A percentile compares a stretch with the other conserved stretches of the same genome.
Evolutionary conservation across 1,284 basidiomycete genomes (phyloP).

Genomic region (Fomitopsis pinicola): DNA sequence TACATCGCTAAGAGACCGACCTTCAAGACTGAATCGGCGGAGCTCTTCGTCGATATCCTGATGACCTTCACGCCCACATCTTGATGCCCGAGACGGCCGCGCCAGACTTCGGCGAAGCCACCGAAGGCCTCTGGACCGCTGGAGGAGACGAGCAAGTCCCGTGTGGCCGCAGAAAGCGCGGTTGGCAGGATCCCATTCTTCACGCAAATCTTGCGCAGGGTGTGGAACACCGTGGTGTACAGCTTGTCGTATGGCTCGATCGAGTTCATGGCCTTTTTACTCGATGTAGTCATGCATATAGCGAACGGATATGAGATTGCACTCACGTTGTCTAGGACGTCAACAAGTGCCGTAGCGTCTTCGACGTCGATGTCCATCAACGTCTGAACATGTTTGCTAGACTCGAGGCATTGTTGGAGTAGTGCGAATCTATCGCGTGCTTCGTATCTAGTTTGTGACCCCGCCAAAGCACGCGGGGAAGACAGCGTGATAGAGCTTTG

Average conservation of each 20-base stretch:
- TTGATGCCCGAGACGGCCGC: neutral
- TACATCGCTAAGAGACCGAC: neutral
- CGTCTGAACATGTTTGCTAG: neutral
- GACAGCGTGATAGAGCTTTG: neutral
- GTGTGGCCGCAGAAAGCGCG: neutral
- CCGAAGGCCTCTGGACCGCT: neutral
- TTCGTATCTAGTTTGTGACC: neutral
- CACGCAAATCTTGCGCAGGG: neutral
- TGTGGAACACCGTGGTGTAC: neutral
- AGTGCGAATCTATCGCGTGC: neutral
- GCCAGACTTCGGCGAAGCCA: slow-evolving; percentile 6
- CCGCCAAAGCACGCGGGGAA: neutral
- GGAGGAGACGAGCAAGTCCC: neutral
- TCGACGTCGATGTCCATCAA: neutral
- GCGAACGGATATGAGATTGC: neutral
- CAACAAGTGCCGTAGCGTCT: neutral
- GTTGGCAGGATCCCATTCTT: neutral
- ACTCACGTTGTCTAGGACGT: neutral
- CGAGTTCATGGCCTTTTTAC: neutral
- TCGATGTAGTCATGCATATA: neutral
- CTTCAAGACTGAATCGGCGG: neutral
- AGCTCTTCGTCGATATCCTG: neutral
- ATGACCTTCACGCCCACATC: slow-evolving; percentile 3
- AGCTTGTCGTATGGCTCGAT: neutral
- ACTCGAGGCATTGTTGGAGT: neutral